phyloP scores from a whole-genome alignment of 495 filamentous ascomycete genomes.

The Penicillium diatomitis region DNA sequence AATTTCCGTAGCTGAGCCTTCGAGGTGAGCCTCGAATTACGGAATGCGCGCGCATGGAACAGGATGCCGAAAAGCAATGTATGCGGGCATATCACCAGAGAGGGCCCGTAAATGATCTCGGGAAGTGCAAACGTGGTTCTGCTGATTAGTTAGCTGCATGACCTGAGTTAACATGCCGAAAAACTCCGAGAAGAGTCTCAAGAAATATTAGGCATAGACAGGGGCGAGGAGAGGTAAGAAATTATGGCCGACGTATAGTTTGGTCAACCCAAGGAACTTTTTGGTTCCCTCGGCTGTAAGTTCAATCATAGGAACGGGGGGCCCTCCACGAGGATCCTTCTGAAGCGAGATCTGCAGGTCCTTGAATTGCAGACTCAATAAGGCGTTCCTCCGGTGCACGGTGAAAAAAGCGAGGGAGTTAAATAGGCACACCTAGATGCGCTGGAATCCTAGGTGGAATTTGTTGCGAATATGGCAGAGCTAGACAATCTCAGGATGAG shows the following conservation, averaged over 20 bases:
- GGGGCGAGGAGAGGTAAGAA: not conserved
- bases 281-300: slow-evolving; percentile 6
- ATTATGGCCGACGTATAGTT: slow-evolving; percentile 4
- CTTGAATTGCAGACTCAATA: slow-evolving; percentile 15
- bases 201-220: not conserved
- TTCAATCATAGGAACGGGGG: slow-evolving; percentile 5
- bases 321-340: slow-evolving; percentile 10
- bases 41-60: slow-evolving; percentile 8
- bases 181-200: not conserved
- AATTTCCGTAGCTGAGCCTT: slow-evolving; percentile 12
- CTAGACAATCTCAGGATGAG: too few relatives aligned
- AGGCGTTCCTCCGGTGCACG: slow-evolving; percentile 9
- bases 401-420: slow-evolving; percentile 13
- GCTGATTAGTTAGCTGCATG: not conserved
- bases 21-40: slow-evolving; percentile 6
- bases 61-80: slow-evolving; percentile 12
- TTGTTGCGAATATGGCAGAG: too few relatives aligned
- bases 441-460: slow-evolving; percentile 14
- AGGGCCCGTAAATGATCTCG: slow-evolving; percentile 8
- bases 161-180: not conserved
- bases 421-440: slow-evolving; percentile 13
- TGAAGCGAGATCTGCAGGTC: slow-evolving; percentile 15
- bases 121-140: slow-evolving; percentile 10
- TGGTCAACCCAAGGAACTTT: slow-evolving; percentile 5
- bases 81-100: slow-evolving; percentile 11